Evolutionary conservation across 805 yeast genomes (phyloP).

Genomic region (Starmera pachycereana): DNA sequence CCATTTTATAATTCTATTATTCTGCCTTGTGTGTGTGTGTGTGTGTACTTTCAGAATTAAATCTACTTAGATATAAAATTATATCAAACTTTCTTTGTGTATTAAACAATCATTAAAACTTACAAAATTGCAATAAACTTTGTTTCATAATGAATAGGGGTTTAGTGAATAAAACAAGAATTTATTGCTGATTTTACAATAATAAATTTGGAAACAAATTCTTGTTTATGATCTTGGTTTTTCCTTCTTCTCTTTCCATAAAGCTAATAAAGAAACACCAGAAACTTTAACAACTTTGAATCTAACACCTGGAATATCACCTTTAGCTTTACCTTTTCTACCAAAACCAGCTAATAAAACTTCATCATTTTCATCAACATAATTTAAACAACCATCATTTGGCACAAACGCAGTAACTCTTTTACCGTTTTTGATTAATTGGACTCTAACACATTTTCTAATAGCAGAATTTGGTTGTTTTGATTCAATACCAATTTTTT

Average conservation of each 20-base stretch:
- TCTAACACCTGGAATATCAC: conserved; percentile 99
- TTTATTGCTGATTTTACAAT: conserved; percentile 3
- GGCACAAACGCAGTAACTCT: conserved; percentile 99
- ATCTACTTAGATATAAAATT: too few species aligned
- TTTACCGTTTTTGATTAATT: conserved; percentile 99
- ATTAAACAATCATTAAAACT: too few species aligned
- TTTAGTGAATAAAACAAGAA: background rate
- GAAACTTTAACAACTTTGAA: conserved; percentile 99
- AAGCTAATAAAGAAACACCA: conserved; percentile 98
- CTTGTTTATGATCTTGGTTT: conserved; percentile 92
- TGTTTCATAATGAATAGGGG: background rate
- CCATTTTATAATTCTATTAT: too few species aligned
- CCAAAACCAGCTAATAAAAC: conserved; percentile 99
- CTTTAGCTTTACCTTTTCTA: conserved; percentile 99
- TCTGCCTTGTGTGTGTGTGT: too few species aligned
- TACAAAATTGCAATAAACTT: background rate
- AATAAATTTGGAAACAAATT: background rate
- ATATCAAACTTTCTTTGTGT: too few species aligned
- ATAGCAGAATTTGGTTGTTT: conserved; percentile 99
- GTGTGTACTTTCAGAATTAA: too few species aligned
- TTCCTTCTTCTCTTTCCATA: conserved; percentile 99
- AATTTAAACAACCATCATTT: conserved; percentile 99
- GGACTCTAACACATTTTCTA: conserved; percentile 99
- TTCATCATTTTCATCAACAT: conserved; percentile 99
- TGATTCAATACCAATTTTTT: conserved; percentile 99